phyloP scores from a whole-genome alignment of 805 yeast species.

The Barnettozyma salicaria region DNA sequence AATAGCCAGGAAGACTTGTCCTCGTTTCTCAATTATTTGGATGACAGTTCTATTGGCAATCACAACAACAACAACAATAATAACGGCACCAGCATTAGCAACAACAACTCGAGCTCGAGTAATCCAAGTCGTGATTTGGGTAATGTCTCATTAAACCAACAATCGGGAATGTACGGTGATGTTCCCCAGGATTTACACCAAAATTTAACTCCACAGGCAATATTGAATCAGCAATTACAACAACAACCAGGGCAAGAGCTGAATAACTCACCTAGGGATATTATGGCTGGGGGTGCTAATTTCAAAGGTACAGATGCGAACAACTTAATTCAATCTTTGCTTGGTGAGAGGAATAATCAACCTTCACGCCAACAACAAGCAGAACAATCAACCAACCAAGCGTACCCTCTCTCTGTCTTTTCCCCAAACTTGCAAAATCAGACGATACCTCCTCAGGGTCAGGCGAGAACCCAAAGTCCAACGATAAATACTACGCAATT shows the following conservation, averaged over 20 bases:
- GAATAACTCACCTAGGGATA: conserved; percentile 21
- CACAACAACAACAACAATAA: conserved; percentile 1
- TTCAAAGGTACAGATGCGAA: conserved; percentile 17
- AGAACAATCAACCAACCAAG: conserved; percentile 16
- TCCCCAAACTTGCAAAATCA: conserved; percentile 21
- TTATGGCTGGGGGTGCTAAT: conserved; percentile 19
- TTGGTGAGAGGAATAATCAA: conserved; percentile 28
- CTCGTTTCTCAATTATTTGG: conserved; percentile 45
- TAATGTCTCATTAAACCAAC: conserved; percentile 1
- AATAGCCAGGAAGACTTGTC: conserved; percentile 33
- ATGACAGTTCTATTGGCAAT: conserved; percentile 30
- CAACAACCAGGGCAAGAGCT: conserved; percentile 12
- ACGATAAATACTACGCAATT: conserved; percentile 8
- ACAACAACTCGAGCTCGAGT: no score
- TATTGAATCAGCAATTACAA: conserved; percentile 14
- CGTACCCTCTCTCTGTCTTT: conserved; percentile 25
- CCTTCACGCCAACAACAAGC: conserved; percentile 14
- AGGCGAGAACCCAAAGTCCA: conserved; percentile 19
- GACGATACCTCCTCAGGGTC: conserved; percentile 20
- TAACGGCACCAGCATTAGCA: conserved; percentile 4
- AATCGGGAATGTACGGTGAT: conserved; percentile 4
- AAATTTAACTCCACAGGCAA: conserved; percentile 20
- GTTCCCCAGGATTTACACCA: conserved; percentile 6
- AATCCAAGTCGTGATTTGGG: not conserved
- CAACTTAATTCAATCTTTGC: conserved; percentile 20